These are phyloP conservation scores for Fonsecaea monophora DNA, from an alignment of 2,329 filamentous ascomycete species.

Conservation along the genomic window DNA sequence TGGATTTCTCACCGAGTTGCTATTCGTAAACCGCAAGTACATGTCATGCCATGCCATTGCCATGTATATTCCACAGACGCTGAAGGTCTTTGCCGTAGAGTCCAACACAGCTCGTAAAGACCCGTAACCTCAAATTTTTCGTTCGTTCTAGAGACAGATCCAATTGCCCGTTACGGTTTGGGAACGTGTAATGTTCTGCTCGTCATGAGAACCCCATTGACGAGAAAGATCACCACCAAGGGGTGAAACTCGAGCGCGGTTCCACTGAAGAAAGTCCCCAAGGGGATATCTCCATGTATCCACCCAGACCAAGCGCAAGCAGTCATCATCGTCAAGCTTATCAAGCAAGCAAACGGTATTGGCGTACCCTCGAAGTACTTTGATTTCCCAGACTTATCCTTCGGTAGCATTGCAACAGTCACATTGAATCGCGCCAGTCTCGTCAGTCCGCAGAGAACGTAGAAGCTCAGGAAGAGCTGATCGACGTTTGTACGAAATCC, in stretches of 20 bases:
- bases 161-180: conserved; percentile 63
- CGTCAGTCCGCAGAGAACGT: conserved; percentile 86
- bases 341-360: conserved; percentile 82
- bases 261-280: conserved; percentile 72
- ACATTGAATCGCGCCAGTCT: conserved; percentile 97
- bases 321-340: conserved; percentile 81
- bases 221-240: conserved; percentile 75
- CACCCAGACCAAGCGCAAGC: conserved; percentile 85
- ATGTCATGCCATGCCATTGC: not conserved
- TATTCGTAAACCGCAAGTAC: not conserved
- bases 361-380: conserved; percentile 97
- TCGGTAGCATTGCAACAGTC: conserved; percentile 85
- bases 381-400: conserved; percentile 89
- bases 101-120: not conserved
- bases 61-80: not conserved
- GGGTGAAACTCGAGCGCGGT: conserved; percentile 83
- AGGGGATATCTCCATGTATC: conserved; percentile 78
- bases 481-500: conserved; percentile 85
- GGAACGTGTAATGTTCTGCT: conserved; percentile 95
- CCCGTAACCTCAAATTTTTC: not conserved
- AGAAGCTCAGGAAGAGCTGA: conserved; percentile 80
- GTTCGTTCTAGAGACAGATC: not conserved
- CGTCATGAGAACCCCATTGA: conserved; percentile 94
- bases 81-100: not conserved
- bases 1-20: not conserved